Evolutionary conservation across 352 stramenopile genomes (phyloP), one percentile per base, ranked within the genome.

Genomic region (Phytopythium aichiense): DNA sequence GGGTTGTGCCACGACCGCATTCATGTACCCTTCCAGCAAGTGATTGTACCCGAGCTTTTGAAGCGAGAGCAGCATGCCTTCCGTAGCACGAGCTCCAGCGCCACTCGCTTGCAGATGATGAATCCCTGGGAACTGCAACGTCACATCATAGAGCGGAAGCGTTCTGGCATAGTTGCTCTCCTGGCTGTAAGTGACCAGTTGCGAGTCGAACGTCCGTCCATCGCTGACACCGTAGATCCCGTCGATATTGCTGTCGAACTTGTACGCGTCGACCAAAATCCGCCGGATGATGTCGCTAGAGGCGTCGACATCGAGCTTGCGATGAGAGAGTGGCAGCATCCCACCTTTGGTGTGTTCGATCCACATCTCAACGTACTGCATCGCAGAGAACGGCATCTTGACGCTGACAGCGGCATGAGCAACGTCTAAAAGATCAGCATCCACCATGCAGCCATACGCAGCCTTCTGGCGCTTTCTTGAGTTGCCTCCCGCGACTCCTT

Each of bases 341-440:
- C 75, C 76, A 4, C 79, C 83, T 22, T 89, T 53, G 5, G 70
- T 68, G 15, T 73, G 67, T 67, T 96, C 87, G 6, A 96, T 62
- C 78, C 84, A 92, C 84, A 92, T 88, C 60, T 96, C 87, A n/a
- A 91, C 80, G 57, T 90, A 96, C 56, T 96, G 87, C 81, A 96
- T 93, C 1, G 87, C 84, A 22, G 86, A 92, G 52, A 92, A 96
- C 9, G 87, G 87, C 84, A 96, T 94, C 50, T 95, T 89, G 5
- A 88, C 82, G 11, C 63, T 63, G 18, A 93, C 71, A 5, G 87
- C 80, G 22, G 86, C 79, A 25, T 69, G 71, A 6, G 87, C 87
- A 49, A 96, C 58, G 33, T 84, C 62, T 18, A 94, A 67, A 25
- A 91, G 68, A 49, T 90, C 70, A 7, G 88, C 66, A 30, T 92